phyloP scores from a whole-genome alignment of 2,329 filamentous ascomycete species.

The Colletotrichum navitas region DNA sequence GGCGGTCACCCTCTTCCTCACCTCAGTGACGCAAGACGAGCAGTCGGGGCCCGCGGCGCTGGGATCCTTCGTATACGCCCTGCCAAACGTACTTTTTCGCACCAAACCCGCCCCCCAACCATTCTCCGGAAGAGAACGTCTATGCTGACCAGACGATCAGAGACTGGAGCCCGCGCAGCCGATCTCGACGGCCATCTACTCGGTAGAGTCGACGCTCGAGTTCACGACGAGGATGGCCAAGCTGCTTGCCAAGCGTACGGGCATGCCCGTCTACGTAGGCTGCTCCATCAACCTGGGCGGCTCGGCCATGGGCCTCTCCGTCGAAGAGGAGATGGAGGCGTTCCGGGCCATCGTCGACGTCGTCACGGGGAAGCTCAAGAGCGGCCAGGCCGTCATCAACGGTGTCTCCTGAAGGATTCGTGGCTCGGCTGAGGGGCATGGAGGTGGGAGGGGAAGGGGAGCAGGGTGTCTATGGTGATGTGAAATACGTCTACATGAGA shows the following conservation, averaged over 20 bases:
- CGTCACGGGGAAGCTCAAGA: conserved; percentile 67
- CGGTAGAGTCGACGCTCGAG: conserved; percentile 81
- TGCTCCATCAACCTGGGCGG: conserved; percentile 85
- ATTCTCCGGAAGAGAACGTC: neutral
- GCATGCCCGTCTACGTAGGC: conserved; percentile 87
- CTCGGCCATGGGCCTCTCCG: conserved; percentile 80
- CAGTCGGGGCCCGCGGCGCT: conserved; percentile 67
- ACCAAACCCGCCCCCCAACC: neutral
- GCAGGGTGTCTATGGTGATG: neutral
- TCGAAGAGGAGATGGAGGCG: conserved; percentile 95
- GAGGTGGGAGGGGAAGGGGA: too few species aligned
- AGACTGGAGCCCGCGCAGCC: conserved; percentile 70
- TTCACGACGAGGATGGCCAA: conserved; percentile 89
- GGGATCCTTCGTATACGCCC: conserved; percentile 93
- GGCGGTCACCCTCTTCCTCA: conserved; percentile 71
- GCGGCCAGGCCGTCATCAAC: conserved; percentile 45
- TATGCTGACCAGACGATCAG: conserved; percentile 49
- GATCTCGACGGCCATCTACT: conserved; percentile 84
- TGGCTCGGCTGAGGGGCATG: neutral
- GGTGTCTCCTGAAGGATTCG: conserved; percentile 23
- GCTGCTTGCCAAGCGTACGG: conserved; percentile 79
- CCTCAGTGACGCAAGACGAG: conserved; percentile 68
- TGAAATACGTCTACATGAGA: neutral
- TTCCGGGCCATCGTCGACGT: conserved; percentile 81
- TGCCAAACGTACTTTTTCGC: conserved; percentile 80